Evolutionary conservation across 352 stramenopile genomes (phyloP), one percentile per base, ranked within the genome.

Genomic region (Globisporangium emineosum): DNA sequence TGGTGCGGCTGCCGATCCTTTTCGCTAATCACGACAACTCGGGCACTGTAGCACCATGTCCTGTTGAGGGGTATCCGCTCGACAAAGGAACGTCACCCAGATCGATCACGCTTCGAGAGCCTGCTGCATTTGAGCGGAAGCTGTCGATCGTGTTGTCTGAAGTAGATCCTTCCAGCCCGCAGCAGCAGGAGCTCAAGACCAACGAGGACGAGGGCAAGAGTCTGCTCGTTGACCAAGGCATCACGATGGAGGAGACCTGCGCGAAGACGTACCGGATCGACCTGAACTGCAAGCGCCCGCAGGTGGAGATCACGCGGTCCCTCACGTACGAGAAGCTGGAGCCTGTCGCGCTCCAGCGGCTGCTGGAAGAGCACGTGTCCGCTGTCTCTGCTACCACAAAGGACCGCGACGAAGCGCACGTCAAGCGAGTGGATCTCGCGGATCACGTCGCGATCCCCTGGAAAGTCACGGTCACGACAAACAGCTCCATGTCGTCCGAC

Each of bases 401-500:
- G 6, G 32, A 45, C 17, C 65, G 76, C 6, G 55, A 64, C 0
- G 54, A 65, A 0, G 27, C 66, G 2, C 58, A 64, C 4, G 45
- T 84, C 10, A 59, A 74, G 32, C 71, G 55, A 15, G 52, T 74
- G 12, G 60, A 80, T 50, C 59, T 60, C 19, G 72, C 72, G 15
- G 73, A 79, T 47, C 67, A 79, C 65, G 56, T 60, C 0, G 56
- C 65, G 35, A 43, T 82, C 23, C 69, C 72, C 12, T 84, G 72
- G 69, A 75, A 69, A 30, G 70, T 69, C 23, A 71, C 53, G 15
- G 68, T 84, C 5, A 71, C 77, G 54, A 84, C 76, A 2, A 67
- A 76, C 33, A 84, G 74, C 69, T 71, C 72, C 30, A 82, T 84
- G 76, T 53, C 64, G 62, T 82, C 74, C 5, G 62, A 83, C 51